Base-by-base conservation (phyloP, 2,329 filamentous ascomycete genomes). In the Didymella arachidicola region DNA sequence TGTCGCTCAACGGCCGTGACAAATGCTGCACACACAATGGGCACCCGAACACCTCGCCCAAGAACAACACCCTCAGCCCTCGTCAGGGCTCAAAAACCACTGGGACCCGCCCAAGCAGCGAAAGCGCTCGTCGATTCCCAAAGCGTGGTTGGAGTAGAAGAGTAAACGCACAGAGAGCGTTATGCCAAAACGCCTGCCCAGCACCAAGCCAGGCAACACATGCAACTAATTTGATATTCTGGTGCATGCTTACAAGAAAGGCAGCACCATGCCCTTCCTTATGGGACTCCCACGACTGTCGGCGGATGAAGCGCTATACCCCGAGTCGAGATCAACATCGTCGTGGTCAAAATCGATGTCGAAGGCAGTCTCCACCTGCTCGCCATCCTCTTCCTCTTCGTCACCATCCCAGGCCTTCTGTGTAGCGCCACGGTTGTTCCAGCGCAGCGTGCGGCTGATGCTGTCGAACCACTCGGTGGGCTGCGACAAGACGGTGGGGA, bases 381-480 rank as follows among this genome's bases (percentile, higher is more conserved):
- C 76, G 7, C 79, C 82, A 10, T 83, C 83, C 2, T 75, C 81
- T 59, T 53, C 81, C 76, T 50, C 82, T 77, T 72, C 72, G 25
- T 76, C 77, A 18, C 72, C 77, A 54, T 85, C 85, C 81, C 89
- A 99, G 3, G 87, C 91, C 78, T 97, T 98, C 78, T 99, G 95
- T 53, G 89, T 89, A 5, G 94, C 93, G 4, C 93, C 93, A 44
- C 95, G 86, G 26, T 91, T 94, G 79, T 99, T 99, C 95, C 95
- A 99, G 62, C 93, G 86, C 59, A 99, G 83, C 3, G 94, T 97
- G 60, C 94, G 87, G 52, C 91, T 92, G 47, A 99, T 92, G 71
- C 92, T 96, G 77, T 97, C 91, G 74, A 99, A 97, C 95, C 95
- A 99, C 77, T 99, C 95, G 1, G 89, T 91, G 61, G 89, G 89